Percentiles rank a stretch among this genome's conserved stretches.
phyloP scores from a whole-genome alignment of 257 asterid species.

The Schizonepeta tenuifolia region DNA sequence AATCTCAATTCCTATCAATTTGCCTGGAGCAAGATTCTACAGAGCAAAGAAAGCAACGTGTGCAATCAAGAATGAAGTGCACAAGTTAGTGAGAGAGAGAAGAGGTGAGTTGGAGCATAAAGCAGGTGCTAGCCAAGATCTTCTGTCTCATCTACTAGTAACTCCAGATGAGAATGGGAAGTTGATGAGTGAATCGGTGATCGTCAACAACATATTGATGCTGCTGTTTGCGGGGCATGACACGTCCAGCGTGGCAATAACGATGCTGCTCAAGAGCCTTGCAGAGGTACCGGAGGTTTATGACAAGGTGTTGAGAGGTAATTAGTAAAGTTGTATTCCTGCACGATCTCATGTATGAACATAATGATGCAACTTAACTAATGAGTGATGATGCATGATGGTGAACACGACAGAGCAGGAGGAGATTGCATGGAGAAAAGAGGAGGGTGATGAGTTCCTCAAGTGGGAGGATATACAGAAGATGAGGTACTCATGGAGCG shows the following conservation, averaged over 20 bases:
- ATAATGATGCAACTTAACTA: no score
- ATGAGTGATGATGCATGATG: no score
- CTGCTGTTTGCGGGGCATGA: constrained; percentile 84
- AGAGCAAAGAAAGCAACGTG: constrained; percentile 56
- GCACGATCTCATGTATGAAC: no score
- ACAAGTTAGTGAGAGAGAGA: constrained; percentile 54
- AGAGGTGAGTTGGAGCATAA: constrained; percentile 50
- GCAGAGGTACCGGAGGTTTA: constrained; percentile 67
- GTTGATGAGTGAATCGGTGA: constrained; percentile 65
- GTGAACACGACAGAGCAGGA: constrained; percentile 53
- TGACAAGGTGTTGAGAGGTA: constrained; percentile 63
- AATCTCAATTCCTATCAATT: constrained; percentile 56
- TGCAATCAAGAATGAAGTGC: constrained; percentile 50
- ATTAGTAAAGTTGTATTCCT: no score
- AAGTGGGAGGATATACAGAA: constrained; percentile 85
- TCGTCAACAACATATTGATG: constrained; percentile 63
- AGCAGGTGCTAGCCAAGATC: constrained; percentile 52
- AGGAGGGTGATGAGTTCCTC: constrained; percentile 44
- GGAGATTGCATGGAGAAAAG: constrained; percentile 57
- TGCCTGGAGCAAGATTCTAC: constrained; percentile 73
- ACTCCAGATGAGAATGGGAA: constrained; percentile 60
- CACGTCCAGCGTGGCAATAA: constrained; percentile 63
- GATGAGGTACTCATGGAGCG: constrained; percentile 88
- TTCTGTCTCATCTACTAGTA: constrained; percentile 68
- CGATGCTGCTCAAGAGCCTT: constrained; percentile 63